phyloP scores from a whole-genome alignment of 768 basidiomycete species.

The Leccinellum luteum region DNA sequence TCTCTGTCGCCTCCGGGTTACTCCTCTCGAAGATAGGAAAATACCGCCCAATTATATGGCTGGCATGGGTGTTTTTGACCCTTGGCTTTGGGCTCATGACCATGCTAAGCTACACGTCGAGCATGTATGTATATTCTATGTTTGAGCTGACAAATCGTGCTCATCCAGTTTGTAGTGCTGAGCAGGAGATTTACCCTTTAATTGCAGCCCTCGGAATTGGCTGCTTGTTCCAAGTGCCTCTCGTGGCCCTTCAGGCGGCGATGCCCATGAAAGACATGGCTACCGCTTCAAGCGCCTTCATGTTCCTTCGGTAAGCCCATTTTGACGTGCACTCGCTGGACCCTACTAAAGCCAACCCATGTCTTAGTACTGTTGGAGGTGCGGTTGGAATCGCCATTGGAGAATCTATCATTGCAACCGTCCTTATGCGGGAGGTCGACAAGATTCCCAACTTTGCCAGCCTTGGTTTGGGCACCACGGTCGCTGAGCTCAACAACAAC shows the following conservation, averaged over 20 bases:
- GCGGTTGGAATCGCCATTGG: conserved; percentile 74
- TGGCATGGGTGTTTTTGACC: conserved; percentile 51
- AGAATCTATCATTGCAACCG: conserved; percentile 65
- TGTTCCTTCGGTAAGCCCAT: conserved; percentile 57
- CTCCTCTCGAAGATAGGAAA: conserved; percentile 53
- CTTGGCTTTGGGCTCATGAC: conserved; percentile 77
- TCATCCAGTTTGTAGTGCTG: conserved; percentile 42
- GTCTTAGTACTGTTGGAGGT: conserved; percentile 64
- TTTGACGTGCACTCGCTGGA: not conserved
- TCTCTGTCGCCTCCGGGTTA: conserved; percentile 57
- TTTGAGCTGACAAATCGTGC: not conserved
- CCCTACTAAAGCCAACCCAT: conserved; percentile 2
- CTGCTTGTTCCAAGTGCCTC: conserved; percentile 61
- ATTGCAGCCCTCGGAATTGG: conserved; percentile 67
- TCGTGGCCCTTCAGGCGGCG: conserved; percentile 77
- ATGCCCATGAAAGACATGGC: conserved; percentile 91
- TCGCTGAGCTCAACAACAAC: conserved; percentile 44
- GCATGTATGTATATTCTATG: conserved; percentile 8
- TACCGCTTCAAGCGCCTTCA: conserved; percentile 68
- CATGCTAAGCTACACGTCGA: conserved; percentile 57
- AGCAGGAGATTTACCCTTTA: conserved; percentile 62
- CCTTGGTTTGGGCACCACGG: conserved; percentile 36
- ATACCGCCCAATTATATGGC: conserved; percentile 66
- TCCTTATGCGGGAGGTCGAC: conserved; percentile 36
- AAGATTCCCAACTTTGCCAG: conserved; percentile 31